Evolutionary conservation across 2,329 filamentous ascomycete genomes (phyloP).

Genomic region (Ophiocordyceps camponoti-floridani): DNA sequence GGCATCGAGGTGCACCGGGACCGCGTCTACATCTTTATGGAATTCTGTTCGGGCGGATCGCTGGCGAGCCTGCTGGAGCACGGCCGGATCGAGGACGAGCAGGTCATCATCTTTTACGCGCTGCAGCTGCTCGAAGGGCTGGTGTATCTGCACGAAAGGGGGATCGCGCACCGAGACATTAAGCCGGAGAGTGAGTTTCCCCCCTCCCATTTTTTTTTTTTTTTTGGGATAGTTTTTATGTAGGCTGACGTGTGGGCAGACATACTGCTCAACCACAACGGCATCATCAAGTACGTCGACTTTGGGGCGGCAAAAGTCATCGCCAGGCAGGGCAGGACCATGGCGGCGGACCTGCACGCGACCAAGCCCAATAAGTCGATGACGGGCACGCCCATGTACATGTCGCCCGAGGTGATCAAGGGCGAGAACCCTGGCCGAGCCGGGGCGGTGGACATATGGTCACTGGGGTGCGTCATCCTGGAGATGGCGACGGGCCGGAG

Average conservation of each 20-base stretch:
- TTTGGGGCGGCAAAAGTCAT: slow-evolving; percentile 97
- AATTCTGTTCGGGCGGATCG: slow-evolving; percentile 92
- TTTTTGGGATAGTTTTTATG: background rate
- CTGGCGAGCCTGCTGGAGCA: slow-evolving; percentile 81
- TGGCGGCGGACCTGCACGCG: slow-evolving; percentile 43
- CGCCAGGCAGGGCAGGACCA: slow-evolving; percentile 76
- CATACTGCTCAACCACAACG: slow-evolving; percentile 90
- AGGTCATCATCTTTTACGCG: slow-evolving; percentile 91
- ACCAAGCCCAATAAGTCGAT: slow-evolving; percentile 68
- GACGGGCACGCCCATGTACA: slow-evolving; percentile 99
- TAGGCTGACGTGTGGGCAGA: slow-evolving; percentile 36
- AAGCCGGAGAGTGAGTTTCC: slow-evolving; percentile 73
- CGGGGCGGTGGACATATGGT: slow-evolving; percentile 90
- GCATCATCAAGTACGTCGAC: slow-evolving; percentile 97
- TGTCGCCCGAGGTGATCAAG: slow-evolving; percentile 97
- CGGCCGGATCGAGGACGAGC: slow-evolving; percentile 92
- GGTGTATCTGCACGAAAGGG: slow-evolving; percentile 78
- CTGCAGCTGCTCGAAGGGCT: slow-evolving; percentile 87
- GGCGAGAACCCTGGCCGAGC: slow-evolving; percentile 66
- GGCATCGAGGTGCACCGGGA: slow-evolving; percentile 96
- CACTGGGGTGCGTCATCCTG: slow-evolving; percentile 84
- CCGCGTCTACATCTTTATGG: slow-evolving; percentile 99
- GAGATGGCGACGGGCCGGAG: slow-evolving; percentile 94
- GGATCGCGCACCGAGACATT: slow-evolving; percentile 91
- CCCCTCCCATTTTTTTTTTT: background rate